These are phyloP conservation scores for Vitrella brassicaformis DNA, from an alignment of 73 alveolate genomes.

Conservation along the genomic window DNA sequence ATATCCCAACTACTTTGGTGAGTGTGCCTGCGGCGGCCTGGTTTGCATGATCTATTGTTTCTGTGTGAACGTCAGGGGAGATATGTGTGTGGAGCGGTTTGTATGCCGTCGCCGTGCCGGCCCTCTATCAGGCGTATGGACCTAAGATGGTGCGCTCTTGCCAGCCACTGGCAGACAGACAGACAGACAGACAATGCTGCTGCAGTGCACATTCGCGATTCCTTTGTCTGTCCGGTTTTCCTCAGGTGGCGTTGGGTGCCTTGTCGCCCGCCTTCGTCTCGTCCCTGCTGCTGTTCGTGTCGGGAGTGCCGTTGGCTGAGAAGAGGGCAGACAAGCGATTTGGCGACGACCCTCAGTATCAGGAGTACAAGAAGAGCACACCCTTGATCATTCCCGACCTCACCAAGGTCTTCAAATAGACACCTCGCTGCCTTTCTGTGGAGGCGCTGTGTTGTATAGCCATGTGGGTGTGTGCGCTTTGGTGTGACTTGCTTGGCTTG, in stretches of 20 bases:
- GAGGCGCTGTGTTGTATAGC: no score
- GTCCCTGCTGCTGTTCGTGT: not conserved
- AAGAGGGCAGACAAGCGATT: not conserved
- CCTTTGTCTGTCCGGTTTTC: not conserved
- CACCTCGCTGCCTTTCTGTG: no score
- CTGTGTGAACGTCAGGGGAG: no score
- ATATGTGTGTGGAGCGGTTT: conserved; percentile 67
- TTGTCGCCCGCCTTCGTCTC: not conserved
- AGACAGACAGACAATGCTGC: not conserved
- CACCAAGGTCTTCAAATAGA: not conserved
- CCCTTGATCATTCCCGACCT: not conserved
- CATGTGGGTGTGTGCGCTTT: no score
- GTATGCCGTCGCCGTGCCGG: conserved; percentile 5
- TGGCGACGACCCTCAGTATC: not conserved
- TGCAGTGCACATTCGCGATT: no score
- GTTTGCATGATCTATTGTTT: no score
- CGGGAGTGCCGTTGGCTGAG: not conserved
- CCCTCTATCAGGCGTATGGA: not conserved
- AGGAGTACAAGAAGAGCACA: not conserved
- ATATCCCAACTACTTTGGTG: conserved; percentile 82
- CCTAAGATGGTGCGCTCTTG: not conserved
- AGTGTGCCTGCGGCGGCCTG: no score
- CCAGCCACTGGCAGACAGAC: not conserved
- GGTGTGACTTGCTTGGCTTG: no score
- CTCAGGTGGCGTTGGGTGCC: not conserved